These are phyloP conservation scores for Candida succiphila DNA, from an alignment of 805 yeast genomes.

Conservation along the genomic window DNA sequence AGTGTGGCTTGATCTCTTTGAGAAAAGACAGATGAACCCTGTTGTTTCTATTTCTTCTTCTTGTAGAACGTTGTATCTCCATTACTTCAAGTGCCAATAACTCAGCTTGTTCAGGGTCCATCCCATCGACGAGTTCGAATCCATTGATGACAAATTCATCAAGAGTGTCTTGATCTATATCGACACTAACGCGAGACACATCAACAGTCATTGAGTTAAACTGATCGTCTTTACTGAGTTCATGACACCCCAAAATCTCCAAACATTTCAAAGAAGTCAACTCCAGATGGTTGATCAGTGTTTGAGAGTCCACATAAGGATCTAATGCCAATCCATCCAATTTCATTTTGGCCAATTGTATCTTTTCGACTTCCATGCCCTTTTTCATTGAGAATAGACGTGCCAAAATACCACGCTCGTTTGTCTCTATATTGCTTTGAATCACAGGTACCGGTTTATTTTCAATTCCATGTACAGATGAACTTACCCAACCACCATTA, in stretches of 20 bases:
- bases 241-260: slow-evolving; percentile 11
- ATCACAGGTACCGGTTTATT: too few species aligned
- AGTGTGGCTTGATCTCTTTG: slow-evolving; percentile 4
- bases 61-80: background rate
- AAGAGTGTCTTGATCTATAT: too few species aligned
- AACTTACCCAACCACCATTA: too few species aligned
- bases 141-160: slow-evolving; percentile 2
- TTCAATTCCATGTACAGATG: too few species aligned
- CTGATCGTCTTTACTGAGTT: slow-evolving; percentile 3
- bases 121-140: slow-evolving; percentile 6
- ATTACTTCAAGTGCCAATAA: slow-evolving; percentile 3
- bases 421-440: too few species aligned
- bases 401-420: too few species aligned
- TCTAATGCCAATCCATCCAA: slow-evolving; percentile 8
- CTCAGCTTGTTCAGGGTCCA: slow-evolving; percentile 8
- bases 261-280: slow-evolving; percentile 8
- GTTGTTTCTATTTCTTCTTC: background rate
- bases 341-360: too few species aligned
- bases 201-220: too few species aligned
- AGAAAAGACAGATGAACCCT: slow-evolving; percentile 3
- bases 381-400: too few species aligned
- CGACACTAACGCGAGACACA: too few species aligned
- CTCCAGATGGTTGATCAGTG: slow-evolving; percentile 6
- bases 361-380: too few species aligned
- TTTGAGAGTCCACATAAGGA: slow-evolving; percentile 6